These are phyloP conservation scores for Cryptosporidium ubiquitum DNA, from an alignment of 169 alveolate genomes.

Conservation along the genomic window DNA sequence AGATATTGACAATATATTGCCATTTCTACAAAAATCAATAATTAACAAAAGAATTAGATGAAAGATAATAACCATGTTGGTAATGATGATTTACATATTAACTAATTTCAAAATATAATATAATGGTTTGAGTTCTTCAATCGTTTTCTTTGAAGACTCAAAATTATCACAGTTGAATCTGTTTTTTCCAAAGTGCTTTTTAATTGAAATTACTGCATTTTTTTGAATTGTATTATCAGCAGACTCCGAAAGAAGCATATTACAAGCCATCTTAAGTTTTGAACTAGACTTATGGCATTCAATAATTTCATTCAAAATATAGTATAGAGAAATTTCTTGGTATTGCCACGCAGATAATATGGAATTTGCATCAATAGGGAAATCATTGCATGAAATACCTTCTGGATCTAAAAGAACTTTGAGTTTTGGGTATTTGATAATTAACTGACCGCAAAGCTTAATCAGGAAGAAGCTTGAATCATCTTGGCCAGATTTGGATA, in stretches of 20 bases:
- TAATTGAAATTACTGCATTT: constrained; percentile 28
- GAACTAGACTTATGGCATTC: constrained; percentile 4
- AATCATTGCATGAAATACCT: constrained; percentile 59
- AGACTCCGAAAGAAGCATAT: constrained; percentile 39
- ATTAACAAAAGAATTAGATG: background rate
- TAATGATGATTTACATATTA: background rate
- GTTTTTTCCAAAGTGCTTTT: background rate
- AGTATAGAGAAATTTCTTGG: constrained; percentile 45
- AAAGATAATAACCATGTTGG: background rate
- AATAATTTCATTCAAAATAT: constrained; percentile 2
- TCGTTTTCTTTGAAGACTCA: background rate
- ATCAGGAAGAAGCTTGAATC: constrained; percentile 14
- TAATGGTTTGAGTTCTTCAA: constrained; percentile 39
- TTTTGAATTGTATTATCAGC: constrained; percentile 5
- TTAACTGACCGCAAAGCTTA: constrained; percentile 28
- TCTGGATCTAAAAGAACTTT: constrained; percentile 62
- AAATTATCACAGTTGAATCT: background rate
- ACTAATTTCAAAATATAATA: constrained; percentile 36
- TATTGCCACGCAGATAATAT: constrained; percentile 19
- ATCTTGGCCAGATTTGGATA: background rate
- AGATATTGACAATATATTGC: constrained; percentile 40
- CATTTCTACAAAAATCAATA: constrained; percentile 35
- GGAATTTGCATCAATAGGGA: constrained; percentile 41
- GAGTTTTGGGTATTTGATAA: constrained; percentile 54
- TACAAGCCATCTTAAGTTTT: constrained; percentile 30